Conservation (phyloP, 208 protist genomes). For the Borovskyia barvae region DNA sequence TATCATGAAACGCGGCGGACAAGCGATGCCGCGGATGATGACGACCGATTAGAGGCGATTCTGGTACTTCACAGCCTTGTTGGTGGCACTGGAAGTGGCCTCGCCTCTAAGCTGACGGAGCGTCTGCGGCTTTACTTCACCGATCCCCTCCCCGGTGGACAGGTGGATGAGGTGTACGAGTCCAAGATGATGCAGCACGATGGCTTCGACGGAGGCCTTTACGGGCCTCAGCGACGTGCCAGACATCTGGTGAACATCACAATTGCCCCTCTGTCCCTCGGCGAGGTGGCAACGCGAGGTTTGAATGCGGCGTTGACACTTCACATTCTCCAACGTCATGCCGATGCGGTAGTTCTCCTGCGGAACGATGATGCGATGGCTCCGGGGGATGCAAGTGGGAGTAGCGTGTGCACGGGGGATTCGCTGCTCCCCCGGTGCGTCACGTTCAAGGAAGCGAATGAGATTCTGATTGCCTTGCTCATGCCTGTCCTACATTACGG, state of each 20-base stretch:
- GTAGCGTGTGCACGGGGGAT: conserved; percentile 23
- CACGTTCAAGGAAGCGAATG: conserved; percentile 84
- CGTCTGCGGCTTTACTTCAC: conserved; percentile 87
- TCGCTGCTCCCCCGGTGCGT: conserved; percentile 45
- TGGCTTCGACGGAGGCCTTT: conserved; percentile 66
- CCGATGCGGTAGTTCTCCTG: conserved; percentile 69
- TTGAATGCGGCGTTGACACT: conserved; percentile 79
- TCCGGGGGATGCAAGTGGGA: conserved; percentile 21
- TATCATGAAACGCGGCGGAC: conserved; percentile 75
- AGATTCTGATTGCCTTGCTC: conserved; percentile 71
- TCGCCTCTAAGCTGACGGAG: conserved; percentile 71
- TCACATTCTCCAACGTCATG: conserved; percentile 47
- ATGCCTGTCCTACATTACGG: conserved; percentile 75
- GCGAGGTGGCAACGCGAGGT: conserved; percentile 77
- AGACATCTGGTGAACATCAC: conserved; percentile 62
- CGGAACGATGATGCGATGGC: conserved; percentile 78
- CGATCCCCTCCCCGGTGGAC: conserved; percentile 28
- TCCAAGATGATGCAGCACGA: conserved; percentile 49
- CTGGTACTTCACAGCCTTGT: conserved; percentile 83
- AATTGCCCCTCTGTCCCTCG: conserved; percentile 63
- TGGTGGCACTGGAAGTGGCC: conserved; percentile 82
- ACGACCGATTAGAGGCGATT: conserved; percentile 66
- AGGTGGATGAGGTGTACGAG: conserved; percentile 51
- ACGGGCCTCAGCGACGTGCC: conserved; percentile 70
- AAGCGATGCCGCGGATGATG: conserved; percentile 20